Evolutionary conservation across 1,284 basidiomycete genomes (phyloP).

Genomic region (Meira nashicola): DNA sequence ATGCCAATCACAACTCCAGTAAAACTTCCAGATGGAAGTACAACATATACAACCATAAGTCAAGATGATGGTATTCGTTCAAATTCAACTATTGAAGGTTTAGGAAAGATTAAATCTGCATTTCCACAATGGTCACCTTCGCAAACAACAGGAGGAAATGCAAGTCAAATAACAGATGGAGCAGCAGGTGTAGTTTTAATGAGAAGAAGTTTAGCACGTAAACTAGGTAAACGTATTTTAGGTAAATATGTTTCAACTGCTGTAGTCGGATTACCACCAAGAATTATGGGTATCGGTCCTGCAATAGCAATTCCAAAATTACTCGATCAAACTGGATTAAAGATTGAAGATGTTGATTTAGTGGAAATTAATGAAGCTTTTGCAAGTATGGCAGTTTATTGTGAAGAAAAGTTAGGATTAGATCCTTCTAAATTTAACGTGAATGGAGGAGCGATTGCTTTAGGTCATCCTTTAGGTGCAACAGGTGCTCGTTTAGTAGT

Average conservation of each 20-base stretch:
- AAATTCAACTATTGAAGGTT: conserved; percentile 67
- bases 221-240: conserved; percentile 68
- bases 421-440: conserved; percentile 64
- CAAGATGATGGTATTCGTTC: conserved; percentile 78
- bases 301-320: conserved; percentile 44
- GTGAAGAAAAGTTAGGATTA: conserved; percentile 67
- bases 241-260: conserved; percentile 73
- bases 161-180: conserved; percentile 75
- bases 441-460: conserved; percentile 81
- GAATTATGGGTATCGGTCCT: conserved; percentile 70
- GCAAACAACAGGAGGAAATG: conserved; percentile 82
- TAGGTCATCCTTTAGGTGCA: conserved; percentile 80
- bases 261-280: conserved; percentile 68
- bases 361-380: conserved; percentile 78
- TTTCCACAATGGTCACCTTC: conserved; percentile 81
- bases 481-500: conserved; percentile 83
- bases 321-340: conserved; percentile 64
- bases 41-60: conserved; percentile 57
- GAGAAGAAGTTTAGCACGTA: conserved; percentile 76
- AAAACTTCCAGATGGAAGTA: conserved; percentile 56
- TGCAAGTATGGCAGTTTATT: conserved; percentile 58
- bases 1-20: conserved; percentile 58
- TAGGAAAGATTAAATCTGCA: conserved; percentile 68
- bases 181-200: conserved; percentile 79
- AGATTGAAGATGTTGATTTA: conserved; percentile 69